These are phyloP conservation scores for Fusarium buxicola DNA, from an alignment of 2,329 filamentous ascomycete species.

Conservation along the genomic window DNA sequence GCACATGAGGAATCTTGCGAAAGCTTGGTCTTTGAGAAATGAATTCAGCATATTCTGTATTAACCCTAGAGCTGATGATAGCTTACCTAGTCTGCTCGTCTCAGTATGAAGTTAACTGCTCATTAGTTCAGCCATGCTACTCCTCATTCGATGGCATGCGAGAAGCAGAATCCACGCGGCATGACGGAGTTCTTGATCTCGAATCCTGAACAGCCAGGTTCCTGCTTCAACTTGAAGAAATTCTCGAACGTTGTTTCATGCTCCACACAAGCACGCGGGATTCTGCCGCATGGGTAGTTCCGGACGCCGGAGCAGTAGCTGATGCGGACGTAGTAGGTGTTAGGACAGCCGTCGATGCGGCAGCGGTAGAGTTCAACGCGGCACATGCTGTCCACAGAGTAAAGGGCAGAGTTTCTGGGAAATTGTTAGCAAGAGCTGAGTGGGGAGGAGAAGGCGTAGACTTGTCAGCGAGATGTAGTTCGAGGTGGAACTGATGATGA, in stretches of 20 bases:
- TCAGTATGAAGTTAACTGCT: too few relatives aligned
- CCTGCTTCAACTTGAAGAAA: not conserved
- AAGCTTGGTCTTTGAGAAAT: not conserved
- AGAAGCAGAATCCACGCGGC: too few relatives aligned
- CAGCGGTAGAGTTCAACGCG: not conserved
- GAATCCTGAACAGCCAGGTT: not conserved
- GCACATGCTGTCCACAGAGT: not conserved
- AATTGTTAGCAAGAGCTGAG: not conserved
- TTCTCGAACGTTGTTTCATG: not conserved
- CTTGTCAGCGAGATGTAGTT: not conserved
- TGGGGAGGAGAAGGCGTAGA: not conserved
- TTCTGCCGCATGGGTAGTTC: not conserved
- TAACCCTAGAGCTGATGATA: too few relatives aligned
- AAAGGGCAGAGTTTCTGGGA: not conserved
- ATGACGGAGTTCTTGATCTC: not conserved
- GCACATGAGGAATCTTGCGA: not conserved
- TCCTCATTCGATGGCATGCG: too few relatives aligned
- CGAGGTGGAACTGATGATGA: too few relatives aligned
- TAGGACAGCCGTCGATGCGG: not conserved
- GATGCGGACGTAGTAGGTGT: not conserved
- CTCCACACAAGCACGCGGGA: not conserved
- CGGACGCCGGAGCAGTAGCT: not conserved
- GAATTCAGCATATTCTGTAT: not conserved
- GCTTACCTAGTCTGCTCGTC: too few relatives aligned
- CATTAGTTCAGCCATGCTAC: too few relatives aligned